Evolutionary conservation across 495 filamentous ascomycete species (phyloP), one percentile per base, ranked within the genome.

Genomic region (Talaromyces proteolyticus): DNA sequence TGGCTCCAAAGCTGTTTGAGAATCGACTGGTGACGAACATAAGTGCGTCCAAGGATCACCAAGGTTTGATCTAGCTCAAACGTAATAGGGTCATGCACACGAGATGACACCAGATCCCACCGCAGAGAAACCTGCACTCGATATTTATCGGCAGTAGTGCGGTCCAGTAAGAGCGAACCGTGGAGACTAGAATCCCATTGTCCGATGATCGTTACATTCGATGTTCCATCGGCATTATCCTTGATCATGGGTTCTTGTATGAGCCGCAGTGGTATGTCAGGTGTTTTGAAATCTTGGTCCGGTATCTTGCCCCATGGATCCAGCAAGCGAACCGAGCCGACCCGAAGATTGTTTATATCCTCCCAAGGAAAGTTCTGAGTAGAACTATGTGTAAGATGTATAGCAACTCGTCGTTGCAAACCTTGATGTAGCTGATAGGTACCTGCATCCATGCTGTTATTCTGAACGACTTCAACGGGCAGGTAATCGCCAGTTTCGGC

Each of bases 161-260:
- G 81, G 61, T 97, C 91, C 8, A 99, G 82, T 8, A 96, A 74
- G 19, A 93, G 75, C 16, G 93, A 99, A 50, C 80, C 82, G 61
- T 99, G 93, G 51, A 92, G 76, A 59, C 88, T 92, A 0, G 94
- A 97, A 63, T 97, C 94, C 93, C 93, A 99, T 61, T 97, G 93
- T 7, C 87, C 91, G 8, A 85, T 67, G 18, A 97, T 72, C 1
- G 85, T 91, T 44, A 95, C 79, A 61, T 87, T 86, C n/a, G 85
- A 88, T 1, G 92, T 96, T 24, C 93, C 93, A 61, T 97, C 91
- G 4, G 88, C 79, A 66, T 96, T 92, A 37, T 83, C 79, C 51
- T 84, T 85, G 49, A 94, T 78, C 43, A 77, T 74, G 3, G 93
- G 91, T 40, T 86, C 82, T 42, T 83, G 77, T 11, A 88, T 69